Evolutionary conservation across 352 stramenopile genomes (phyloP), one percentile per base, ranked within the genome.

Genomic region (Globisporangium solare): DNA sequence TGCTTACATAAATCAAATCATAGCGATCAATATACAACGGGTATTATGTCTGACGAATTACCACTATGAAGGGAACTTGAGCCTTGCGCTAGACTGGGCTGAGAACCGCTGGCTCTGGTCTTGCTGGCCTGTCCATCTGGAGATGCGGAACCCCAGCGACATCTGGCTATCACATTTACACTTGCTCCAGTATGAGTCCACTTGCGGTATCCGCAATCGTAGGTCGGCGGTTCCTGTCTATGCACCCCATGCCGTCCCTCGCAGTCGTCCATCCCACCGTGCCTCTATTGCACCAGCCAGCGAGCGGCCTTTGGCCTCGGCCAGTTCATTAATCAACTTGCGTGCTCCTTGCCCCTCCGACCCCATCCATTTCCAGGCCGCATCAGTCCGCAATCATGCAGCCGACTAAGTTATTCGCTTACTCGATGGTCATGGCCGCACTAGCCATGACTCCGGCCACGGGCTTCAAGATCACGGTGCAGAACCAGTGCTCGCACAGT

Each of bases 401-500:
- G 27, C 27, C 27, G 27, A 35, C 27, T 6, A 35, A 35, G 27
- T 35, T 35, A 6, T 35, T 35, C 27, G 27, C 27, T 35, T 35
- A 35, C 27, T 35, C 27, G 27, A 35, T 35, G 27, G 27, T 6
- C 3, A 35, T 10, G 27, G 54, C 61, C 12, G 63, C 66, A 2
- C 22, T 66, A 20, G 50, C 77, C 49, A 66, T 64, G 20, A 46
- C 35, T 3, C 47, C 61, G 18, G 32, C 58, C 24, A 39, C 60
- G 32, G 76, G 70, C 31, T 81, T 84, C 57, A 79, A 63, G 47
- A 61, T 89, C 47, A 86, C 73, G 58, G 77, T 90, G 61, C 75
- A 76, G 49, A 89, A 89, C 68, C 57, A 54, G 2, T 89, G 79
- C 62, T 61, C 65, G 10, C 57, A 68, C 31, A 54, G 61, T 31